Conservation (phyloP, 163 green algal species). For the Volvox carteri region DNA sequence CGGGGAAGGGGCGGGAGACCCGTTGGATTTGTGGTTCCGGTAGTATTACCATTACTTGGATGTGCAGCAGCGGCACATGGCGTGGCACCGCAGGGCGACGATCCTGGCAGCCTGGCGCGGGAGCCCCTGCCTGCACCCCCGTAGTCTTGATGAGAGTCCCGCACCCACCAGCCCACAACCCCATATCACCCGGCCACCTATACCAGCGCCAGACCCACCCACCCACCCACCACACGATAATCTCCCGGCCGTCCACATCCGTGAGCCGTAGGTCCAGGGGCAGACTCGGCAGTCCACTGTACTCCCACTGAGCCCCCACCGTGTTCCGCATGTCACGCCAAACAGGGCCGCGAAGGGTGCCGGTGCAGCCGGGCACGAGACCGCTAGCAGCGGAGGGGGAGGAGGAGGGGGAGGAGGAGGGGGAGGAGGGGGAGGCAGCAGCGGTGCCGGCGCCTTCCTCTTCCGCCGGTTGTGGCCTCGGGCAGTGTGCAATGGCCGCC, state of each 20-base stretch:
- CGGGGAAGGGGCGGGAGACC: neutral
- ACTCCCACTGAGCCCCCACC: conserved; percentile 39
- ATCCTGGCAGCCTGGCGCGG: neutral
- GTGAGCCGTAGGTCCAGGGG: conserved; percentile 46
- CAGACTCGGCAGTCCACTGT: conserved; percentile 28
- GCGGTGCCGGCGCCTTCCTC: neutral
- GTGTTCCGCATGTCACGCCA: conserved; percentile 46
- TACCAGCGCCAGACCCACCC: too few species aligned
- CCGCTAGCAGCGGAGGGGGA: neutral
- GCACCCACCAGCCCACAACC: neutral
- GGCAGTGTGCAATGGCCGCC: conserved; percentile 30
- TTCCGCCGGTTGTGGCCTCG: too few species aligned
- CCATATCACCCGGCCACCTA: neutral
- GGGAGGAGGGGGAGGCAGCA: neutral
- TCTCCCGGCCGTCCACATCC: conserved; percentile 6
- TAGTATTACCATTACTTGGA: neutral
- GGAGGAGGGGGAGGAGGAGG: neutral
- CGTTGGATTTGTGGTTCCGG: too few species aligned
- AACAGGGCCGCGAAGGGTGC: conserved; percentile 26
- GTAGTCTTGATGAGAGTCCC: neutral
- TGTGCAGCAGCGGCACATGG: neutral
- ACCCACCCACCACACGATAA: conserved; percentile 46
- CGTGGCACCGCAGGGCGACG: neutral
- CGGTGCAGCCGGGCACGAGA: neutral
- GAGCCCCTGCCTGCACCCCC: neutral